Evolutionary conservation across 2,329 filamentous ascomycete species (phyloP), one percentile per base, ranked within the genome.

Genomic region (Didymella keratinophila): DNA sequence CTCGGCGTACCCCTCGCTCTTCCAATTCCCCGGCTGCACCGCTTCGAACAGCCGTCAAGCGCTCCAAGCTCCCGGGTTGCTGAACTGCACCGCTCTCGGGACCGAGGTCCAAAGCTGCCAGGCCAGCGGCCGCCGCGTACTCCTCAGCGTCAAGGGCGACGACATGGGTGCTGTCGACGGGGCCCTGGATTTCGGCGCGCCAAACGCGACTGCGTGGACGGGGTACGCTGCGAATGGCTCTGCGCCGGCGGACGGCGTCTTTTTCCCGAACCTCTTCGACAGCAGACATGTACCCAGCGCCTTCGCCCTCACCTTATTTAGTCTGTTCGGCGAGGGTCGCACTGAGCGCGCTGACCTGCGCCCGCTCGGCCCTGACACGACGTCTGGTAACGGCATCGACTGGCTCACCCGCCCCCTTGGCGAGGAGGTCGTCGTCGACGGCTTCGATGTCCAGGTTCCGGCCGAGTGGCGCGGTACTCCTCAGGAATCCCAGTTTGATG

Each of bases 51-150:
- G 61, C 0, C 57, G 61, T 0, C 78, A 80, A 71, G 34, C 64
- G 1, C 41, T 64, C 9, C 59, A 71, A 52, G 78, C 77, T 2
- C 75, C 78, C 0, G 76, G 77, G 2, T 66, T 81, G 0, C 66
- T 76, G 6, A 70, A 72, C 60, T 80, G 77, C 69, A 72, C 76
- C 1, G 61, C 66, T 0, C 69, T 80, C 3, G 78, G 78, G 47
- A 44, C 43, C 1, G 68, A 71, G 57, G 71, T 78, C 7, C 56
- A 63, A 23, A 42, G 52, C 1, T 82, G 79, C 64, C 79, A 82
- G 62, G 43, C 53, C 0, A 43, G 68, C 11, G 77, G 79, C 20
- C 79, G 78, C 53, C 76, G 75, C 21, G 72, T 81, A 0, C 54
- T 82, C 2, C 63, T 81, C 20, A 77, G 73, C 58, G 60, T 81